These are phyloP conservation scores for Chondrus crispus DNA, from an alignment of 23 red algal genomes.

Conservation along the genomic window DNA sequence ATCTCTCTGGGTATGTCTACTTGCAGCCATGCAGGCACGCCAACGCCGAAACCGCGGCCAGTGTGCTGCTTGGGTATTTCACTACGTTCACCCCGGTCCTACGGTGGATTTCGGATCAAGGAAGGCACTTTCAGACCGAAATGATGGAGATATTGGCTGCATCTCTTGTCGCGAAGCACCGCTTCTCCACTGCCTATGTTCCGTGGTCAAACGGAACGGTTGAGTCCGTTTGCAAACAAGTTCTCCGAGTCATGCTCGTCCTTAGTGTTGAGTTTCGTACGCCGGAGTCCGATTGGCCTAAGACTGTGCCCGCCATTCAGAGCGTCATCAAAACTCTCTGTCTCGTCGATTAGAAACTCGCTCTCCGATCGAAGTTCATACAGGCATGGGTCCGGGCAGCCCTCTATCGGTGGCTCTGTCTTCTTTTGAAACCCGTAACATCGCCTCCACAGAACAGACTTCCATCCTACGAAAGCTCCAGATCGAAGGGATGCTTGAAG, in stretches of 20 bases:
- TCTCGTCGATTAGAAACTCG: neutral
- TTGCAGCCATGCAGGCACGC: neutral
- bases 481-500: neutral
- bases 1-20: neutral
- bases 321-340: constrained; percentile 26
- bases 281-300: constrained; percentile 3
- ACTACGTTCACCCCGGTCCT: neutral
- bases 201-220: neutral
- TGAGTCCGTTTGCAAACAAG: neutral
- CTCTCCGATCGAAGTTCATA: neutral
- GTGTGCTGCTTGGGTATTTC: neutral
- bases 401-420: neutral
- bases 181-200: neutral
- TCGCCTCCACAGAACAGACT: neutral
- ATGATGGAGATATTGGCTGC: neutral
- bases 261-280: neutral
- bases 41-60: neutral
- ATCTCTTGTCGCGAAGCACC: neutral
- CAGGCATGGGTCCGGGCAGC: neutral
- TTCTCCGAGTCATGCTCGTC: neutral
- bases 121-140: neutral
- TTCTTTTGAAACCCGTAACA: neutral
- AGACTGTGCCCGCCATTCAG: neutral
- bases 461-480: neutral
- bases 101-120: neutral